Evolutionary conservation across 352 stramenopile species (phyloP).

Genomic region (Phytophthora cactorum): DNA sequence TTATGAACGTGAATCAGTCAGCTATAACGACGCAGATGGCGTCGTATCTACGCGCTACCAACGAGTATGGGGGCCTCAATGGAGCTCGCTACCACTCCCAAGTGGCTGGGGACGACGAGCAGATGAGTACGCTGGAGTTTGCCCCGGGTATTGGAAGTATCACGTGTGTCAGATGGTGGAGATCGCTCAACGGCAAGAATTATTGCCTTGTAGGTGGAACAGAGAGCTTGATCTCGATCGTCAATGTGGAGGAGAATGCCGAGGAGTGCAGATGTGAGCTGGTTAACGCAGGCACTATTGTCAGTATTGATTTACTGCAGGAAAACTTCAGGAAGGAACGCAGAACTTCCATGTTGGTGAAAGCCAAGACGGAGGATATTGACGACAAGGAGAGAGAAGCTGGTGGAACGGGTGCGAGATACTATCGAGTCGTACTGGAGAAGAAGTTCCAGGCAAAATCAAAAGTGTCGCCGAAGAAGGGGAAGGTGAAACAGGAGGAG

Average conservation of each 20-base stretch:
- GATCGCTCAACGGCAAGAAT: slow-evolving; percentile 81
- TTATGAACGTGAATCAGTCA: slow-evolving; percentile 73
- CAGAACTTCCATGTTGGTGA: slow-evolving; percentile 86
- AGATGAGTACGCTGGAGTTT: slow-evolving; percentile 89
- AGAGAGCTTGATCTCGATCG: slow-evolving; percentile 82
- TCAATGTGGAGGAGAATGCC: slow-evolving; percentile 87
- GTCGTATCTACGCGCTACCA: slow-evolving; percentile 82
- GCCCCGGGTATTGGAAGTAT: slow-evolving; percentile 67
- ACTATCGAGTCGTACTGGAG: slow-evolving; percentile 87
- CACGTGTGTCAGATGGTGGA: slow-evolving; percentile 82
- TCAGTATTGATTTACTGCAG: slow-evolving; percentile 77
- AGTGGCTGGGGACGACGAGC: slow-evolving; percentile 78
- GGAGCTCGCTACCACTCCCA: slow-evolving; percentile 84
- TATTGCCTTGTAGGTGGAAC: slow-evolving; percentile 85
- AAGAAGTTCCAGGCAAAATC: slow-evolving; percentile 63
- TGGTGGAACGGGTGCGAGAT: slow-evolving; percentile 42
- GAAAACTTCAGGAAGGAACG: slow-evolving; percentile 81
- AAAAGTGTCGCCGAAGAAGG: slow-evolving; percentile 24
- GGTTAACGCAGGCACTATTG: slow-evolving; percentile 62
- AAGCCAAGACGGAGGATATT: slow-evolving; percentile 52
- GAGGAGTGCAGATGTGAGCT: slow-evolving; percentile 87
- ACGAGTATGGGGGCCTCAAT: slow-evolving; percentile 80
- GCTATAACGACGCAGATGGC: slow-evolving; percentile 87
- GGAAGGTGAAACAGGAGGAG: slow-evolving; percentile 24
- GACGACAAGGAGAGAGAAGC: slow-evolving; percentile 34